phyloP scores from a whole-genome alignment of 164 flowering plant species.

The Vitis riparia region DNA sequence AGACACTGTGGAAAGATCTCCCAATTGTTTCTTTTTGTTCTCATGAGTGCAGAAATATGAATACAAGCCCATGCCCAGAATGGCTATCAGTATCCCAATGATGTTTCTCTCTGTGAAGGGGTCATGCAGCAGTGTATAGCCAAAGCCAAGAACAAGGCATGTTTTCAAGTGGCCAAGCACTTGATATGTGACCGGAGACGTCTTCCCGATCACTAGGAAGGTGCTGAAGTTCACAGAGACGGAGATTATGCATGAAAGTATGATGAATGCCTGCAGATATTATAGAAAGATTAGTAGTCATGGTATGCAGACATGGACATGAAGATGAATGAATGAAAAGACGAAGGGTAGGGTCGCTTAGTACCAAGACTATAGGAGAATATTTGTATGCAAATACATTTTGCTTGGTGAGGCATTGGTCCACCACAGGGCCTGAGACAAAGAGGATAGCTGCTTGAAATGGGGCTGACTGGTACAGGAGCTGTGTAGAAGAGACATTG shows the following conservation, averaged over 20 bases:
- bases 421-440: slow-evolving; percentile 90
- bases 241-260: slow-evolving; percentile 80
- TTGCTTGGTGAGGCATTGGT: slow-evolving; percentile 77
- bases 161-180: slow-evolving; percentile 97
- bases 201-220: slow-evolving; percentile 90
- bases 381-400: slow-evolving; percentile 82
- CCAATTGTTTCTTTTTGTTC: slow-evolving; percentile 54
- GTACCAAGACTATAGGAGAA: slow-evolving; percentile 79
- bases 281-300: too few species aligned
- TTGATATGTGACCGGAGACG: slow-evolving; percentile 96
- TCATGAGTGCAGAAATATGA: slow-evolving; percentile 82
- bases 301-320: neutral
- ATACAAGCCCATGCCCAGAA: slow-evolving; percentile 85
- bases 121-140: slow-evolving; percentile 84
- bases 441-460: slow-evolving; percentile 94
- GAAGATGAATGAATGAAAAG: neutral
- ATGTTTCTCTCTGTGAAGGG: slow-evolving; percentile 91
- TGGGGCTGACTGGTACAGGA: slow-evolving; percentile 95
- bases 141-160: slow-evolving; percentile 86
- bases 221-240: slow-evolving; percentile 97
- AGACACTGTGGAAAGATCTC: slow-evolving; percentile 35
- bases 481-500: slow-evolving; percentile 86
- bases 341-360: neutral
- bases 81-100: slow-evolving; percentile 73
- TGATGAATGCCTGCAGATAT: slow-evolving; percentile 57